These are phyloP conservation scores for Penicillium steckii DNA, from an alignment of 495 filamentous ascomycete species.

Conservation along the genomic window DNA sequence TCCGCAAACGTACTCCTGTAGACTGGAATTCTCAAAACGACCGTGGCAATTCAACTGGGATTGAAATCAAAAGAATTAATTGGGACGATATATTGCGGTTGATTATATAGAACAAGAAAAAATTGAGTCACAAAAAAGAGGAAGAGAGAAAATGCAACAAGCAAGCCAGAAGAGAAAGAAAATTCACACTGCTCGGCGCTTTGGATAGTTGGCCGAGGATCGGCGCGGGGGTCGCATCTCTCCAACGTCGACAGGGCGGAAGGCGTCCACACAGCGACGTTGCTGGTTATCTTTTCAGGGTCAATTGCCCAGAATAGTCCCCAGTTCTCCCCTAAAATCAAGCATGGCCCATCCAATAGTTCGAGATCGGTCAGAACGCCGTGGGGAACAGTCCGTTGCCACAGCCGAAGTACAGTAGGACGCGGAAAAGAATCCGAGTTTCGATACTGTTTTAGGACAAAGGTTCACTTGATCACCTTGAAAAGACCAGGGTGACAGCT, in stretches of 20 bases:
- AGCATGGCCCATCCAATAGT: neutral
- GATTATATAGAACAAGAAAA: slow-evolving; percentile 2
- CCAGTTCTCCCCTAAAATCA: neutral
- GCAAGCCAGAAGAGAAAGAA: slow-evolving; percentile 4
- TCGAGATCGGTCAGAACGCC: slow-evolving; percentile 12
- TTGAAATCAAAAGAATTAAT: neutral
- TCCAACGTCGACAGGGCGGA: neutral
- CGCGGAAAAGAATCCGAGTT: slow-evolving; percentile 32
- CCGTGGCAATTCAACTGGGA: slow-evolving; percentile 9
- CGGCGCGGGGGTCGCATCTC: slow-evolving; percentile 12
- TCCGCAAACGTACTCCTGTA: slow-evolving; percentile 8
- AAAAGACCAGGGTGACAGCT: too few species aligned
- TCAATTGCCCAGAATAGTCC: neutral
- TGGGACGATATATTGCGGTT: neutral
- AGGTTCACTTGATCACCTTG: too few species aligned
- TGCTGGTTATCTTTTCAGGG: neutral
- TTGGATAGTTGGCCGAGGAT: slow-evolving; percentile 20
- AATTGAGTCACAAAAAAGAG: slow-evolving; percentile 18
- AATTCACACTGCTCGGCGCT: slow-evolving; percentile 11
- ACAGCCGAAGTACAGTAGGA: slow-evolving; percentile 6
- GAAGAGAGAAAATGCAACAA: neutral
- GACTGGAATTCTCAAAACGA: neutral
- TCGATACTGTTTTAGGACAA: too few species aligned
- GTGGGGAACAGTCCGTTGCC: slow-evolving; percentile 10
- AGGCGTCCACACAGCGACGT: slow-evolving; percentile 5